phyloP scores from a whole-genome alignment of 2,329 filamentous ascomycete genomes.

The Colletotrichum spinosum region DNA sequence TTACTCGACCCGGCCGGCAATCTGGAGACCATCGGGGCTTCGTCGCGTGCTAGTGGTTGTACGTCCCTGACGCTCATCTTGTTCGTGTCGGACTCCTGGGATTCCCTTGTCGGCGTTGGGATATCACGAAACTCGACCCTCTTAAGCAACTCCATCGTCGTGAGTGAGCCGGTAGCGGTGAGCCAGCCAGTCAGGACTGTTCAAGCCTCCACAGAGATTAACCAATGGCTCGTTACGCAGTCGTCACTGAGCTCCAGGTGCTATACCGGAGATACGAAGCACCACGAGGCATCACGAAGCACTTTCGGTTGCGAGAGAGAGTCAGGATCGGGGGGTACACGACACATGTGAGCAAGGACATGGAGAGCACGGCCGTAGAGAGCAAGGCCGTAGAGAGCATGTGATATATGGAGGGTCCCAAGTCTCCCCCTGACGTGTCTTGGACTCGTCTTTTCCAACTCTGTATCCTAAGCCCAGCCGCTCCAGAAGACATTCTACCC shows the following conservation, averaged over 20 bases:
- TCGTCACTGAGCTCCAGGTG: constrained; percentile 1
- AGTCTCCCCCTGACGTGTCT: not conserved
- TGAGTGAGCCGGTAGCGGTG: not conserved
- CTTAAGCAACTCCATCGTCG: not conserved
- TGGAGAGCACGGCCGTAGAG: not conserved
- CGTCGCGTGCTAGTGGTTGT: not conserved
- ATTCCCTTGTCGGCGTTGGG: no score
- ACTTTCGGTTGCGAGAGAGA: no score
- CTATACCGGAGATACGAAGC: not conserved
- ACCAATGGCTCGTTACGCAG: not conserved
- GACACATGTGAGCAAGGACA: no score
- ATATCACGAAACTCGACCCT: no score
- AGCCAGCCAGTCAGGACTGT: not conserved
- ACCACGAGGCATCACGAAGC: not conserved
- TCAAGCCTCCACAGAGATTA: not conserved
- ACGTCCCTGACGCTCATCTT: not conserved
- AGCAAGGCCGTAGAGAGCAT: not conserved
- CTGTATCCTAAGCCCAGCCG: not conserved
- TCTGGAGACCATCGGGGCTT: not conserved
- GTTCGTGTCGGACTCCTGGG: no score
- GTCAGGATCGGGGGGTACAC: no score
- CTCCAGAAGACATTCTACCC: not conserved
- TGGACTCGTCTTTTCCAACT: not conserved
- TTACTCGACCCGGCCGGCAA: constrained; percentile 1
- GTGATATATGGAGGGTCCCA: constrained; percentile 13